Percentiles rank a stretch among this genome's conserved stretches.
Evolutionary conservation across 2,329 filamentous ascomycete species (phyloP).

Genomic region (Diaporthe sp.): DNA sequence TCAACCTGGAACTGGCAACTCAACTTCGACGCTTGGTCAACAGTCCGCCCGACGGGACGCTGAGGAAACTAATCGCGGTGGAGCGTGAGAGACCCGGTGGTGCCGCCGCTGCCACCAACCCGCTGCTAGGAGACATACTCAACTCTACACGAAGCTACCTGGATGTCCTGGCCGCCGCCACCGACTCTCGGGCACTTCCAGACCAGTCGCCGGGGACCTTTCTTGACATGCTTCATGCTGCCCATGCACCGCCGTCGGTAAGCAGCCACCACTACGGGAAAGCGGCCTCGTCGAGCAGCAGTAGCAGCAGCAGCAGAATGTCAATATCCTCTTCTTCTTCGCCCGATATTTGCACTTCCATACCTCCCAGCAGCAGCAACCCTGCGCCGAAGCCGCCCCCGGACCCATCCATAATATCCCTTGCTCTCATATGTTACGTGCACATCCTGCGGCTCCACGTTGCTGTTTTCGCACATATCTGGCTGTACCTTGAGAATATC

Average conservation of each 20-base stretch:
- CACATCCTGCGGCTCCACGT: slow-evolving; percentile 38
- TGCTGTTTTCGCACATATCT: slow-evolving; percentile 34
- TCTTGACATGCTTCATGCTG: not conserved
- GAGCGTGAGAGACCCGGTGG: not conserved
- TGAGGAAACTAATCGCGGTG: slow-evolving; percentile 23
- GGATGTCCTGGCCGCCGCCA: slow-evolving; percentile 14
- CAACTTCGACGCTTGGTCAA: slow-evolving; percentile 29
- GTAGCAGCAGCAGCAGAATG: not conserved
- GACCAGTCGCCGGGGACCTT: not conserved
- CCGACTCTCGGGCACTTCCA: not conserved
- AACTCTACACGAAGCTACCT: slow-evolving; percentile 30
- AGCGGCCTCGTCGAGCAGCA: not conserved
- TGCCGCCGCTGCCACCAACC: not conserved
- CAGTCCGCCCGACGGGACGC: slow-evolving; percentile 10
- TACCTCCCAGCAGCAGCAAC: not conserved
- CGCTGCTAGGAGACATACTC: slow-evolving; percentile 32
- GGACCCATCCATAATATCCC: not conserved
- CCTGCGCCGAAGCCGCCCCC: not conserved
- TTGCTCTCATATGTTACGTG: slow-evolving; percentile 38
- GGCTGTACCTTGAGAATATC: slow-evolving; percentile 24
- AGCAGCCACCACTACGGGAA: not conserved
- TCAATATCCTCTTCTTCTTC: not conserved
- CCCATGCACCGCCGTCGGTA: not conserved
- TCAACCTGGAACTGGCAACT: slow-evolving; percentile 30
- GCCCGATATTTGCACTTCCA: not conserved